A percentile compares a stretch with the other conserved stretches of the same genome.
These are phyloP conservation scores for Hansenula lynferdii DNA, from an alignment of 1,139 yeast genomes.

Conservation along the genomic window DNA sequence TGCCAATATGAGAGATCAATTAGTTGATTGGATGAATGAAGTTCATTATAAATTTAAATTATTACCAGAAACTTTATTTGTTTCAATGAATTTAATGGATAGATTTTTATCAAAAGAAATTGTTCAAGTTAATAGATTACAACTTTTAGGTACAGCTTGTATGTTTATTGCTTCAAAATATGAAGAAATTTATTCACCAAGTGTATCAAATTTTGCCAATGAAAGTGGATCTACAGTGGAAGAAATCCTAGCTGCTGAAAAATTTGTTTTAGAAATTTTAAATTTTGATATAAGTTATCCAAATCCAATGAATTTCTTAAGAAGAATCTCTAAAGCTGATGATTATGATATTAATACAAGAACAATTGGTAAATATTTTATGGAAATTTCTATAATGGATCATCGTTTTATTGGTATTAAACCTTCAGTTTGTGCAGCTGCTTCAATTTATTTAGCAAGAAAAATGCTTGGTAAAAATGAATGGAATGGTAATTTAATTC, in stretches of 20 bases:
- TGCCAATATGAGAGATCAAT: constrained; percentile 81
- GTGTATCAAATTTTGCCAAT: constrained; percentile 82
- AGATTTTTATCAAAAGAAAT: constrained; percentile 77
- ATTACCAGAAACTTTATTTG: constrained; percentile 84
- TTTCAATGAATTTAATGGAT: constrained; percentile 89
- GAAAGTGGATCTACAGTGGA: constrained; percentile 87
- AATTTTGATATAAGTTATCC: constrained; percentile 84
- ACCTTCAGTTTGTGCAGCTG: constrained; percentile 86
- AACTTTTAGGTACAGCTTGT: constrained; percentile 86
- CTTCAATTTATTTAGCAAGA: constrained; percentile 87
- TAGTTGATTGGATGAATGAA: constrained; percentile 94
- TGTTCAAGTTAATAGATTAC: constrained; percentile 81
- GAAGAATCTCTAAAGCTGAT: constrained; percentile 93
- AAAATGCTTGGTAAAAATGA: constrained; percentile 68
- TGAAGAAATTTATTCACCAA: constrained; percentile 92
- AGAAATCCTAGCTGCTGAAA: constrained; percentile 85
- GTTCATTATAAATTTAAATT: constrained; percentile 84
- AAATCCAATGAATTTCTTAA: constrained; percentile 88
- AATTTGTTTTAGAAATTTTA: constrained; percentile 69
- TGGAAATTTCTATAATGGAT: constrained; percentile 80
- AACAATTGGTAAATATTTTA: constrained; percentile 83
- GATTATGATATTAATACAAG: constrained; percentile 91
- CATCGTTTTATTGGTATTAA: constrained; percentile 72
- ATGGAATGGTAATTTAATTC: constrained; percentile 81
- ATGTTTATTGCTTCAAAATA: constrained; percentile 91